Percentiles rank a stretch among this genome's conserved stretches.
phyloP scores from a whole-genome alignment of 352 stramenopile genomes.

The Hyaloperonospora arabidopsidis region DNA sequence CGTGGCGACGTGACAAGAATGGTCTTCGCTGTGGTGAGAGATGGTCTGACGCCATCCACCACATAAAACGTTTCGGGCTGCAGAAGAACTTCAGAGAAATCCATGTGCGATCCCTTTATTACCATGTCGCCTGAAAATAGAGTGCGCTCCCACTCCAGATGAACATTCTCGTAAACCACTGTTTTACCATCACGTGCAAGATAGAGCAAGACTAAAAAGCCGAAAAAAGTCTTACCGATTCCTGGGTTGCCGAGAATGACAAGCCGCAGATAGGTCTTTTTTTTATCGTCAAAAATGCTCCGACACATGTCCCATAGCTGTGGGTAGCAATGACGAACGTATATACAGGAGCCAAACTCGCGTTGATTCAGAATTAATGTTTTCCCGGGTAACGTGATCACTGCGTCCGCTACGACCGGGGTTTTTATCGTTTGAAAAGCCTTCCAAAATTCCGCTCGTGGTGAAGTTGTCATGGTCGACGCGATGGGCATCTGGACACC shows the following conservation, averaged over 20 bases:
- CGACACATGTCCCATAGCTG: slow-evolving; percentile 14
- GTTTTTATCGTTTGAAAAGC: not conserved
- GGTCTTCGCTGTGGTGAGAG: slow-evolving; percentile 16
- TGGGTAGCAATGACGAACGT: not conserved
- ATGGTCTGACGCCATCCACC: slow-evolving; percentile 21
- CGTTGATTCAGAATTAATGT: not conserved
- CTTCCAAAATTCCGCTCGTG: too few relatives aligned
- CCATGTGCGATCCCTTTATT: slow-evolving; percentile 14
- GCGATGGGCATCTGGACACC: too few relatives aligned
- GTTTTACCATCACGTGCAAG: slow-evolving; percentile 19
- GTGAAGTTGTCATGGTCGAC: too few relatives aligned
- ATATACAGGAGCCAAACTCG: not conserved
- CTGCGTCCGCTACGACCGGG: not conserved
- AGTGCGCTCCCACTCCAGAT: slow-evolving; percentile 1
- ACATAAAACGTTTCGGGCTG: slow-evolving; percentile 24
- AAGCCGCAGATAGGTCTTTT: slow-evolving; percentile 22
- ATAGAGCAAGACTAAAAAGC: slow-evolving; percentile 20
- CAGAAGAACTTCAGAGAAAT: slow-evolving; percentile 25
- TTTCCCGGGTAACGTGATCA: not conserved
- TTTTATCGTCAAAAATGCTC: slow-evolving; percentile 11
- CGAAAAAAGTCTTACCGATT: slow-evolving; percentile 29
- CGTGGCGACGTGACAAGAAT: slow-evolving; percentile 23
- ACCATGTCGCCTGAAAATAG: slow-evolving; percentile 6
- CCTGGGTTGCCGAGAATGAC: slow-evolving; percentile 31
- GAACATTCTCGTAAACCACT: slow-evolving; percentile 22